Evolutionary conservation across 768 basidiomycete species (phyloP), one percentile per base, ranked within the genome.

Genomic region (Crucibulum laeve): DNA sequence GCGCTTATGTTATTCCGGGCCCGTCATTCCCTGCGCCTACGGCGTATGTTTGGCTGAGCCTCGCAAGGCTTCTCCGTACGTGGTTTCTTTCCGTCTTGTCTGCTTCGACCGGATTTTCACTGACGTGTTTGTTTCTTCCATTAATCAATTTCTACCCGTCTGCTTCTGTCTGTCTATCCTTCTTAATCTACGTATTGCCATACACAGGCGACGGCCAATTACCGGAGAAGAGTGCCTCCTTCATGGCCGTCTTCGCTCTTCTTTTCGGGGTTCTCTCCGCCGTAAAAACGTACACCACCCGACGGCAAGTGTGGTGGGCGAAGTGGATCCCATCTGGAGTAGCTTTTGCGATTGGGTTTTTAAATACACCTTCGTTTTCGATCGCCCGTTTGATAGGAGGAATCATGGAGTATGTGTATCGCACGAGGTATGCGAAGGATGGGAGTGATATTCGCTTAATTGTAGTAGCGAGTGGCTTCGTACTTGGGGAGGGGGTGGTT

Each of bases 1-100:
- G 74, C 42, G 91, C 87, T 11, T 98, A 97, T 61, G 67, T 72
- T 15, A 93, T 96, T 43, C 94, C 94, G 0, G 91, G 91, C 0
- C 91, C 92, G 33, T 84, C 87, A n/a, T 98, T 97, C 64, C 91
- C 91, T 4, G 94, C 92, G 0, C 95, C 95, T 1, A 93, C 90
- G 0, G 93, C 94, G 5, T 94, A 91, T 52, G 88, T 98, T 24
- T 98, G 95, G 94, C 70, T 87, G 19, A 75, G 76, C 46, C 76
- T 91, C 19, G 87, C 87, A 14, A 74, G 87, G 14, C 67, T 89
- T 6, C 74, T 89, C 23, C 83, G 87, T 87, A 61, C 52, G 87
- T 70, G 19, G 14, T 8, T 19, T 22, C 23, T 43, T 24, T 19
- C 18, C 15, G 19, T 19, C 24, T 4, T n/a, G n/a, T n/a, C n/a